Evolutionary conservation across 1,139 yeast species (phyloP).

Genomic region (Yamadazyma atlantica): DNA sequence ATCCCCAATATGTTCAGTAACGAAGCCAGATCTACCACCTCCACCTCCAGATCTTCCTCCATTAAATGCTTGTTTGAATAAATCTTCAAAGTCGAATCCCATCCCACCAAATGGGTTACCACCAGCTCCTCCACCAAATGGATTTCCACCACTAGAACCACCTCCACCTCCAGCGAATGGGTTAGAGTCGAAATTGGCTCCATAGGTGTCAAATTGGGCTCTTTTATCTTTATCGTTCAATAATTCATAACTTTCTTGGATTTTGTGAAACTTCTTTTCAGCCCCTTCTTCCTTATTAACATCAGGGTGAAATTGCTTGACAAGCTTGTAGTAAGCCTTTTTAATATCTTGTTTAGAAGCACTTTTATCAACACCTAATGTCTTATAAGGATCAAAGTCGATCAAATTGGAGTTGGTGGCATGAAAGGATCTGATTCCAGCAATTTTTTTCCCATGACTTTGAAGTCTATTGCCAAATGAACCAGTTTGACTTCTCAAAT

Average conservation of each 20-base stretch:
- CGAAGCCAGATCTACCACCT: conserved; percentile 39
- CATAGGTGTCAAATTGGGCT: conserved; percentile 88
- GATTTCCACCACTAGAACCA: conserved; percentile 49
- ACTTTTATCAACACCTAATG: conserved; percentile 69
- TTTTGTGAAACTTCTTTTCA: conserved; percentile 83
- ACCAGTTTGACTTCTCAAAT: neutral
- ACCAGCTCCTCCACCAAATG: conserved; percentile 30
- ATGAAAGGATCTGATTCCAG: neutral
- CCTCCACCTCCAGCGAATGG: conserved; percentile 34
- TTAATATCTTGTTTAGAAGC: conserved; percentile 86
- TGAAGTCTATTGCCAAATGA: too few relatives aligned
- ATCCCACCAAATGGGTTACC: conserved; percentile 47
- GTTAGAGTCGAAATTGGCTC: conserved; percentile 72
- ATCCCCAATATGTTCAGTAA: conserved; percentile 84
- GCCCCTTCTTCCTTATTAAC: conserved; percentile 90
- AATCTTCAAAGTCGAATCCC: conserved; percentile 78
- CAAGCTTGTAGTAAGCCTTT: conserved; percentile 89
- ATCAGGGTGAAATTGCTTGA: conserved; percentile 95
- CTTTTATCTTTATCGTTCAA: conserved; percentile 85
- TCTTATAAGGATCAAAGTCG: conserved; percentile 75
- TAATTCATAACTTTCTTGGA: conserved; percentile 93
- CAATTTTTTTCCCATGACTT: neutral
- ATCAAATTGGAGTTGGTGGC: conserved; percentile 14
- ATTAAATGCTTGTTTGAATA: conserved; percentile 74
- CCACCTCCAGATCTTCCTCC: conserved; percentile 44